Evolutionary conservation across 768 basidiomycete species (phyloP), one percentile per base, ranked within the genome.

Genomic region (Hygrophoropsis aurantiaca): DNA sequence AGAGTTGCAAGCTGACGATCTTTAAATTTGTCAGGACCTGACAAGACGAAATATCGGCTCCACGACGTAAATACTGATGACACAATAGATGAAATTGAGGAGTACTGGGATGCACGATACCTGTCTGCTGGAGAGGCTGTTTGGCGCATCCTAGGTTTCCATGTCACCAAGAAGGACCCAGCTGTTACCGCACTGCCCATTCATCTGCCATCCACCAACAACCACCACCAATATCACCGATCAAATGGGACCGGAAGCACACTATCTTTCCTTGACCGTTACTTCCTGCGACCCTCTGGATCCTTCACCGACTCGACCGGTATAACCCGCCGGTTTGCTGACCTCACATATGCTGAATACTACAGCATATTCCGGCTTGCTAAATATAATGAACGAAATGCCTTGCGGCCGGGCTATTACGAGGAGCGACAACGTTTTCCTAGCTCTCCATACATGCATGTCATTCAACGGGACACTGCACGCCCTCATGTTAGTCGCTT

Each of bases 131-230:
- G 58, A 5, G 66, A 74, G 50, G 70, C 65, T 2, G 54, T 60
- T 3, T 72, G 72, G 73, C 46, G 64, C 4, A 69, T 70, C 21
- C 39, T 71, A 0, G 66, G 66, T 0, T 73, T 60, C 41, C 53
- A 66, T n/a, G 58, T 74, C 30, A 61, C 65, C 0, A 30, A 49
- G 6, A 71, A 71, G 38, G 46, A 56, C 0, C 73, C 73, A 18
- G 50, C 58, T 1, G 70, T 74, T 0, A 66, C 61, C 0, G 5
- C 57, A 0, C 57, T 72, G 0, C 64, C 67, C 0, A 53, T 74
- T n/a, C 73, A 74, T 49, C 52, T 66, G 0, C 52, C 53, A 0
- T 25, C 25, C 11, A 32, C n/a, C 3, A 46, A 24, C 4, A 10
- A 25, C 3, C 55, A 59, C 19, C 55, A 51, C 6, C 68, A 64